Percentiles rank a stretch among this genome's conserved stretches.
These are phyloP conservation scores for Kockovaella imperatae DNA, from an alignment of 768 basidiomycete genomes.

Conservation along the genomic window DNA sequence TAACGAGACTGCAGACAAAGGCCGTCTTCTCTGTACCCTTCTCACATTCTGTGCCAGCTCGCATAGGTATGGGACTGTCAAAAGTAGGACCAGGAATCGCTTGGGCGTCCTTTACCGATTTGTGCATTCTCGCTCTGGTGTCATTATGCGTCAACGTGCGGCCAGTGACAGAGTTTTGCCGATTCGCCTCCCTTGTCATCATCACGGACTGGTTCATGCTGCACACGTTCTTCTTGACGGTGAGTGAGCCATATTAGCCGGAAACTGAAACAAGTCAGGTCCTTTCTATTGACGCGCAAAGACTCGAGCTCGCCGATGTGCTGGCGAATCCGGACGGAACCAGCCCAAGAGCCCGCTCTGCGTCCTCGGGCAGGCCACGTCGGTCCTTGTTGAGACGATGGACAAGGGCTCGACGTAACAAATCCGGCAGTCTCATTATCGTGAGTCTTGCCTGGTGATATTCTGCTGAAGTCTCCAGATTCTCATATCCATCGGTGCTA, in stretches of 20 bases:
- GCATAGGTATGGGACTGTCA: conserved; percentile 83
- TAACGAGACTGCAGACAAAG: conserved; percentile 9
- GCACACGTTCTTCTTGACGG: conserved; percentile 90
- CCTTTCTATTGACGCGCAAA: conserved; percentile 88
- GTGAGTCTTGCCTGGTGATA: conserved; percentile 9
- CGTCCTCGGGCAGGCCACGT: conserved; percentile 2
- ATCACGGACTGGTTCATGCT: conserved; percentile 97
- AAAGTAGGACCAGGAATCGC: conserved; percentile 85
- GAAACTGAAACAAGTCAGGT: conserved; percentile 21
- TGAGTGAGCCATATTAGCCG: conserved; percentile 37
- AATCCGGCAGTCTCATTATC: conserved; percentile 36
- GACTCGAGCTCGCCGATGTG: conserved; percentile 82
- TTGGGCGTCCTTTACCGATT: conserved; percentile 81
- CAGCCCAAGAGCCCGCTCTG: not conserved
- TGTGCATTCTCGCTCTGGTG: conserved; percentile 66
- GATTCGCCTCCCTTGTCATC: conserved; percentile 85
- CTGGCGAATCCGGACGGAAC: conserved; percentile 13
- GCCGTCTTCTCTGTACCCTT: conserved; percentile 37
- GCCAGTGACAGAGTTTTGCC: conserved; percentile 83
- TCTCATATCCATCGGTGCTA: conserved; percentile 28
- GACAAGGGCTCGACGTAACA: conserved; percentile 28
- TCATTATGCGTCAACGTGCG: conserved; percentile 62
- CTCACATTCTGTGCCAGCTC: conserved; percentile 55
- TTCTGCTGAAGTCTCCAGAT: conserved; percentile 18
- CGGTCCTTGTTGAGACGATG: conserved; percentile 22